Percentiles rank a stretch among this genome's conserved stretches.
Conservation (phyloP, 202 grass and related monocot genomes). For the Setaria viridis region DNA sequence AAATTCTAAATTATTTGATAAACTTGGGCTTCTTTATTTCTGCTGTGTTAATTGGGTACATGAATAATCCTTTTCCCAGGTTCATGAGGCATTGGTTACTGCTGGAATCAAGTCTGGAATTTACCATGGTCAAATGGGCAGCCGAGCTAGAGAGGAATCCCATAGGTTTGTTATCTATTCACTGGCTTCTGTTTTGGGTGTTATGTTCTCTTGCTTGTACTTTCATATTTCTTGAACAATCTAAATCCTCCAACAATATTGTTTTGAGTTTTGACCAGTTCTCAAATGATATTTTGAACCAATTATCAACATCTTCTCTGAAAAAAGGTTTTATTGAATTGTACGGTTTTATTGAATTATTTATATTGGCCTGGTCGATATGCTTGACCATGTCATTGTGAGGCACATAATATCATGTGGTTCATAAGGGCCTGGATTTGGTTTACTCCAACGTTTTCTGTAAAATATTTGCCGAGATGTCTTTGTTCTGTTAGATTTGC, state of each 20-base stretch:
- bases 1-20: neutral
- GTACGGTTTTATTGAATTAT: neutral
- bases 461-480: conserved; percentile 21
- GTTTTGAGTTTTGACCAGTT: conserved; percentile 13
- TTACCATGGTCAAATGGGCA: conserved; percentile 89
- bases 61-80: conserved; percentile 48
- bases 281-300: conserved; percentile 4
- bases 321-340: conserved; percentile 6
- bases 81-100: conserved; percentile 69
- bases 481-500: conserved; percentile 9
- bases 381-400: neutral
- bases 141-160: conserved; percentile 74
- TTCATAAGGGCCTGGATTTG: conserved; percentile 7
- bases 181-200: conserved; percentile 33
- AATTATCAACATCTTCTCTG: conserved; percentile 40
- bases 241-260: conserved; percentile 7
- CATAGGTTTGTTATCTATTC: conserved; percentile 69
- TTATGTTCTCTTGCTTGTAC: conserved; percentile 18
- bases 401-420: neutral
- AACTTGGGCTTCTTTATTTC: neutral
- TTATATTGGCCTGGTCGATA: conserved; percentile 38
- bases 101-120: conserved; percentile 84
- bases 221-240: conserved; percentile 16
- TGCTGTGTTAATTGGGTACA: conserved; percentile 3
- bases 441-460: neutral